Evolutionary conservation across 495 filamentous ascomycete species (phyloP).

Genomic region (Thozetella sp.): DNA sequence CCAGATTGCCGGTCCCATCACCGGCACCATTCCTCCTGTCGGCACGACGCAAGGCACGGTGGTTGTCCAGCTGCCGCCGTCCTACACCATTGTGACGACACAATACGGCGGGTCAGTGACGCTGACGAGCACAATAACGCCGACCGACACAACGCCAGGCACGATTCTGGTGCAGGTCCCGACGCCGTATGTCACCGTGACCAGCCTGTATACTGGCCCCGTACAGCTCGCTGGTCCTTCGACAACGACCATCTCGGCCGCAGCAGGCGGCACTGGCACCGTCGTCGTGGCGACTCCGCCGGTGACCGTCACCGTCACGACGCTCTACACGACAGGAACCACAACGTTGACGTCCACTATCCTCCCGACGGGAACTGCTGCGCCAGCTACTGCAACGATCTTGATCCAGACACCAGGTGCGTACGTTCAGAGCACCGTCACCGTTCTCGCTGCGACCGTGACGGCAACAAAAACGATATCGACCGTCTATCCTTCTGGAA

Average conservation of each 20-base stretch:
- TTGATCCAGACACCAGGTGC: not conserved
- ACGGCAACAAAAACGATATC: not conserved
- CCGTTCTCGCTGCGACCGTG: not conserved
- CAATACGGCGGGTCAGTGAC: not conserved
- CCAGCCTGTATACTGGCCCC: not conserved
- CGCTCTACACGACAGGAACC: not conserved
- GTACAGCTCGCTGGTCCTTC: too few relatives aligned
- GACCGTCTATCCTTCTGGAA: not conserved
- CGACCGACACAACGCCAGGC: not conserved
- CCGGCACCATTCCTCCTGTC: not conserved
- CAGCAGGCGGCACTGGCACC: not conserved
- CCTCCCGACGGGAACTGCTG: not conserved
- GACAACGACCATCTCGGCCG: not conserved
- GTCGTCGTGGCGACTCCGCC: not conserved
- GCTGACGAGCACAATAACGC: not conserved
- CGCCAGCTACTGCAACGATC: not conserved
- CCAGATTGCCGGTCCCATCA: not conserved
- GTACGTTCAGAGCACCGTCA: not conserved
- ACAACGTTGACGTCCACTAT: not conserved
- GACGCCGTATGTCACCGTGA: not conserved
- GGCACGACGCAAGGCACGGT: not conserved
- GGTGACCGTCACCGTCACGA: not conserved
- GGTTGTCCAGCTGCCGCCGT: not conserved
- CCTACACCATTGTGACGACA: not conserved
- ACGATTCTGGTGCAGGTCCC: not conserved